A percentile compares a stretch with the other conserved stretches of the same genome.
phyloP scores from a whole-genome alignment of 208 protist genomes.

The Acanthamoeba royreba region DNA sequence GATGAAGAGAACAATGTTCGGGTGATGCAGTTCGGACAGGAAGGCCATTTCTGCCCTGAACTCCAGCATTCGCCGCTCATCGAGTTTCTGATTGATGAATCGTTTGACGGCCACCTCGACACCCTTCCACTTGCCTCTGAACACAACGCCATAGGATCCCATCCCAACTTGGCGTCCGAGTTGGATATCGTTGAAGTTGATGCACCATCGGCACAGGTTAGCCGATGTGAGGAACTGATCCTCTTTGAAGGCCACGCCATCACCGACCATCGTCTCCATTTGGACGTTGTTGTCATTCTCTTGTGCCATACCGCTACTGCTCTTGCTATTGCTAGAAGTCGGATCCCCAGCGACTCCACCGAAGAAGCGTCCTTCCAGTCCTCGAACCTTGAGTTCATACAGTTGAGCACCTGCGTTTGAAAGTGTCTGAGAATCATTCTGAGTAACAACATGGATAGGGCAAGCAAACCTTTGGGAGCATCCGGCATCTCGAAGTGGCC shows the following conservation, averaged over 20 bases:
- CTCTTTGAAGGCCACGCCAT: not conserved
- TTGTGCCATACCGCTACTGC: not conserved
- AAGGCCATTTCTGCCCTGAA: not conserved
- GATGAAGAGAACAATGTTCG: slow-evolving; percentile 13
- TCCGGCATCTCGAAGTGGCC: not conserved
- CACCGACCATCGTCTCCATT: not conserved
- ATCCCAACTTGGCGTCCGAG: not conserved
- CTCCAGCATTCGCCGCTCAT: not conserved
- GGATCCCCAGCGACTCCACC: not conserved
- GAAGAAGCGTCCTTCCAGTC: not conserved
- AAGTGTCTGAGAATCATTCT: not conserved
- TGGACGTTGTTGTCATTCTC: not conserved
- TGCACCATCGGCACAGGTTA: slow-evolving; percentile 5
- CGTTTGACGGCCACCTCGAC: slow-evolving; percentile 1
- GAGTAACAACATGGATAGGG: not conserved
- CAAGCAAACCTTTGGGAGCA: not conserved
- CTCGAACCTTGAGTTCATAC: not conserved
- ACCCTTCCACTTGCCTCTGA: not conserved
- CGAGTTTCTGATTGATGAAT: slow-evolving; percentile 32
- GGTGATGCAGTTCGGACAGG: not conserved
- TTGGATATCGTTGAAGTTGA: not conserved
- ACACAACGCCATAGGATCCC: not conserved
- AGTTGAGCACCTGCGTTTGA: not conserved
- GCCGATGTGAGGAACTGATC: not conserved
- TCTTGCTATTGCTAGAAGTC: not conserved